Base-by-base conservation (phyloP, 164 flowering plant genomes). In the Piper betle region DNA sequence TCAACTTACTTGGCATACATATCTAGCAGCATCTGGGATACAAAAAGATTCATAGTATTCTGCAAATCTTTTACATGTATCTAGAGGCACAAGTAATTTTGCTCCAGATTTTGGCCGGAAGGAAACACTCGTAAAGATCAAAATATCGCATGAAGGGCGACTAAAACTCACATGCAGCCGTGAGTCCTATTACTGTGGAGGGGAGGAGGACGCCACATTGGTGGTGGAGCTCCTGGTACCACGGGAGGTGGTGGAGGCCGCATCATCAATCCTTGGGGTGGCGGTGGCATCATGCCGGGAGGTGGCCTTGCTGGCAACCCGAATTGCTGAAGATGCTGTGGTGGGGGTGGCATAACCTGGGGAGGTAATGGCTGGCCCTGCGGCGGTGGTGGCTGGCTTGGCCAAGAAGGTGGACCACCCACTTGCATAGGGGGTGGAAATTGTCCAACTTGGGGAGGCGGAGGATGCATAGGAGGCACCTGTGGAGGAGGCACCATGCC, bases 151-250 rank as follows among this genome's bases (percentile, higher is more conserved):
- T 25, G 33, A 25, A 25, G 33, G 33, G 33, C 33, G 33, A 25
- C 33, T 25, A 25, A 25, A 25, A 25, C 33, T 1, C 2, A 25
- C 33, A 25, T 25, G 92, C 16, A 52, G 92, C 56, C 83, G 75
- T 53, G 83, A 83, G 56, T 61, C 65, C 43, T 76, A 43, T 64
- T 82, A 91, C 67, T 76, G 87, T 59, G 87, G 88, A 2, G 92
- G 93, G 94, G 94, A 0, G 84, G 86, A 39, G 76, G 91, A 48
- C 82, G 79, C 97, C 97, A 88, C n/a, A 60, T 62, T 20, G 75
- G 86, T 18, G 71, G 84, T 38, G 70, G 90, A 10, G 64, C 79
- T 52, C 69, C 81, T 81, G 79, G 68, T 37, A 77, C 85, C 79
- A 81, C 71, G 42, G 86, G 87, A 58, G 85, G 94, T 1, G 90